Base-by-base conservation (phyloP, 768 basidiomycete genomes). In the Hortiboletus flavorubellus region DNA sequence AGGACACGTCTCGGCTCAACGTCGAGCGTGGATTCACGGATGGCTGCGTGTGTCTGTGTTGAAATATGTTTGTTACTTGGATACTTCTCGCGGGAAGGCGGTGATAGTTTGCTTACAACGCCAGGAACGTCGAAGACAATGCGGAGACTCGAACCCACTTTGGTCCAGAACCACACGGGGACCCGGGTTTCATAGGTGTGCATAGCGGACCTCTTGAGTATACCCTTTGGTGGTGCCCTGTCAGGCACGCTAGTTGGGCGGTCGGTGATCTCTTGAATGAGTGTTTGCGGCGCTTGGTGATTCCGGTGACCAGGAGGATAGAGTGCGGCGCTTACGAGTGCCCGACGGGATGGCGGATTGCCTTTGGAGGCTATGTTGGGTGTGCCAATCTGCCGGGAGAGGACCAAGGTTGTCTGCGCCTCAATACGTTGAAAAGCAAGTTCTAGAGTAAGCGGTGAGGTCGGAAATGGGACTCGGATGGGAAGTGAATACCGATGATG, bases 361-460 rank as follows among this genome's bases (percentile, higher is more conserved):
- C 90, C 90, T 68, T 92, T 93, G 49, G 84, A 83, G 4, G 79
- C 71, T 49, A 93, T 89, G 68, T 92, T 93, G 6, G 90, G 90
- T 0, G 80, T 86, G 23, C 79, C 79, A 56, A 92, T 82, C 46
- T 81, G 76, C 23, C 88, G 81, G 1, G 89, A 89, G 42, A 91
- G 78, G 0, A 74, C 59, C n/a, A 89, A 64, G 5, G 75, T 64
- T 8, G 80, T 77, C 57, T 87, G 84, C 0, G 77, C 76, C 71
- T 89, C 86, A 44, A 88, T 80, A 9, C 81, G 82, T 61, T 86
- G 85, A 4, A 90, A 67, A 0, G 83, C 82, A 10, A 89, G 78
- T 69, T 91, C 88, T 91, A 26, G 34, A 35, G 41, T 11, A 44
- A 38, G 53, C 55, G 55, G 35, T 63, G 49, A 64, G 61, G 45